Base-by-base conservation (phyloP, 768 basidiomycete genomes). In the Panaeolus cyanescens region DNA sequence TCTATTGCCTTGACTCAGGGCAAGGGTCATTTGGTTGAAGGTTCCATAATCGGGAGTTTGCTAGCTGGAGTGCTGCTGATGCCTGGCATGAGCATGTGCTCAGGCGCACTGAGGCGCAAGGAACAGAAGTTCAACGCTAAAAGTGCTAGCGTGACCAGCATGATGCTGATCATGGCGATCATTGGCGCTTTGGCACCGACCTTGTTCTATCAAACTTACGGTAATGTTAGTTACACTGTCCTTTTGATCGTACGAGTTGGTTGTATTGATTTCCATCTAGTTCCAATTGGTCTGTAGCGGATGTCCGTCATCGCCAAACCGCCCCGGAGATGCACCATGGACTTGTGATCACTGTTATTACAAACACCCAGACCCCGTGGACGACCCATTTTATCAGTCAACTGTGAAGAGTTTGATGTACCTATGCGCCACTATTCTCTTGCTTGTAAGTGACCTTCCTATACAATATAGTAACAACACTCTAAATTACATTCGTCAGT, bases 141-240 rank as follows among this genome's bases (percentile, higher is more conserved):
- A 80, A 95, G 92, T 69, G 97, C 97, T 5, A 93, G 97, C 34
- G 97, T 99, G 15, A 99, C 97, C 0, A 97, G 95, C 72, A 97
- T 97, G 80, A 96, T 99, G 93, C 75, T 99, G 72, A 99, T 99
- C 77, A 99, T 99, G 96, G 97, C 97, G 12, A 93, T 99, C 72
- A 96, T 99, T 63, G 97, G 97, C 12, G 93, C 93, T 1, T 79
- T 99, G 60, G 87, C 95, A 0, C 97, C 97, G 2, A 99, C 97
- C 0, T 72, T 99, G 70, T 99, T 99, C 74, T 99, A 99, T 76
- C 96, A 99, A 74, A 95, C 91, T 9, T 99, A 96, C 73, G 97
- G 97, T 56, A 95, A 93, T 65, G 96, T 98, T 70, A 76, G 94
- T 59, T 5, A 40, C 67, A 39, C 20, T 13, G 56, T 69, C 33